A percentile compares a stretch with the other conserved stretches of the same genome.
phyloP scores from a whole-genome alignment of 108 stramenopile species.

The Schizochytrium sp. region DNA sequence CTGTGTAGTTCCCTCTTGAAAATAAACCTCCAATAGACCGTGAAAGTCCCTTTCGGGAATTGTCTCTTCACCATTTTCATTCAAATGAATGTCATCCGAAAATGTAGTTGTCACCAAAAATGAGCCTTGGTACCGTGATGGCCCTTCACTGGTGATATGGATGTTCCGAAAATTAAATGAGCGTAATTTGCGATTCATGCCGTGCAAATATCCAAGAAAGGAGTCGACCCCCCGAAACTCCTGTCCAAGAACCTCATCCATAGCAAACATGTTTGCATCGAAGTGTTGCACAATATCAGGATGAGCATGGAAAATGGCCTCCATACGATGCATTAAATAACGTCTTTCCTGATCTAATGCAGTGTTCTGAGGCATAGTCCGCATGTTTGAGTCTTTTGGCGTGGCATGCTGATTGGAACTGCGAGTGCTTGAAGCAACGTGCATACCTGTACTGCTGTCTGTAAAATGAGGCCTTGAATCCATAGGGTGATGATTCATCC shows the following conservation, averaged over 20 bases:
- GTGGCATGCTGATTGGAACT: too few relatives aligned
- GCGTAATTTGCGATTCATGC: not conserved
- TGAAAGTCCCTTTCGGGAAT: not conserved
- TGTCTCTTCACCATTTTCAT: not conserved
- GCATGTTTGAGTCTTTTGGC: too few relatives aligned
- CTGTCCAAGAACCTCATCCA: not conserved
- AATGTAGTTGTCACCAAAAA: slow-evolving; percentile 19
- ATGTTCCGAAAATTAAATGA: not conserved
- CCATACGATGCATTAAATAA: not conserved
- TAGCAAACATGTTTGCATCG: not conserved
- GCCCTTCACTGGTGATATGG: not conserved
- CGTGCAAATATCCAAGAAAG: not conserved
- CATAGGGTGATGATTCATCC: too few relatives aligned
- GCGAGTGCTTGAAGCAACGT: too few relatives aligned
- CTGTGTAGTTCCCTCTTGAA: not conserved
- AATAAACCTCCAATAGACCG: not conserved
- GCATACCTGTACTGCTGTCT: too few relatives aligned
- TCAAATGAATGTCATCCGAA: not conserved
- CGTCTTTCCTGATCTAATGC: not conserved
- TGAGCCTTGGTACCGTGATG: not conserved
- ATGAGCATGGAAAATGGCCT: not conserved
- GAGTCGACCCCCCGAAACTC: not conserved
- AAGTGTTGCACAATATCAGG: not conserved
- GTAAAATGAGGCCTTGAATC: too few relatives aligned
- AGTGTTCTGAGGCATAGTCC: too few relatives aligned